Conservation (phyloP, 805 yeast species). For the Kuraishia piskuri region DNA sequence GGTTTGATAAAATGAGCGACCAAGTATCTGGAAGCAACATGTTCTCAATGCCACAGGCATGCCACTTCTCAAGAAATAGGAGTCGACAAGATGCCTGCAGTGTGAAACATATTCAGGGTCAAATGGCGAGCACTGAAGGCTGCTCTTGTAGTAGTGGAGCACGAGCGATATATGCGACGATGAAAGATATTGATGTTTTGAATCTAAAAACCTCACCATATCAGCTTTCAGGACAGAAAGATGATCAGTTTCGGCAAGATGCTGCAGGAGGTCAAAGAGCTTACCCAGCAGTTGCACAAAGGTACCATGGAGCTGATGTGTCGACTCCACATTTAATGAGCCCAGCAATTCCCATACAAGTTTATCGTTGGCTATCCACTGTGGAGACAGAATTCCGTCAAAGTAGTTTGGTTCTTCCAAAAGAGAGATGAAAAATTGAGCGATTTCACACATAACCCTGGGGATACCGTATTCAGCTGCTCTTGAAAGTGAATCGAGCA, state of each 20-base stretch:
- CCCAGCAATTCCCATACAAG: slow-evolving; percentile 11
- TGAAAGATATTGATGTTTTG: slow-evolving; percentile 10
- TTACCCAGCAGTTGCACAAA: background rate
- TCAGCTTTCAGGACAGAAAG: slow-evolving; percentile 5
- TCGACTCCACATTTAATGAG: background rate
- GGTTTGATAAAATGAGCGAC: background rate
- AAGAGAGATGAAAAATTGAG: background rate
- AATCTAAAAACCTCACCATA: slow-evolving; percentile 10
- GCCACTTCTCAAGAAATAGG: background rate
- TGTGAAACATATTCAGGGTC: slow-evolving; percentile 5
- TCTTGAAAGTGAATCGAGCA: background rate
- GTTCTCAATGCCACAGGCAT: background rate
- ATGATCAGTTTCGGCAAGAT: slow-evolving; percentile 3
- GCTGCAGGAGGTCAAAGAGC: background rate
- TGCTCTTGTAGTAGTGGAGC: slow-evolving; percentile 36
- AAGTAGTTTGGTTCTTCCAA: background rate
- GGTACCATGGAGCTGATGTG: background rate
- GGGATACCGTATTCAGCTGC: background rate
- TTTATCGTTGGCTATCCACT: background rate
- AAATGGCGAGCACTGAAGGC: slow-evolving; percentile 34
- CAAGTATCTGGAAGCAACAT: background rate
- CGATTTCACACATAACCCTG: background rate
- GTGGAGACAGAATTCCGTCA: background rate
- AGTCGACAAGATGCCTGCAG: background rate
- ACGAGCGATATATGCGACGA: slow-evolving; percentile 24